A percentile compares a stretch with the other conserved stretches of the same genome.
These are phyloP conservation scores for Bacidia gigantensis DNA, from an alignment of 495 filamentous ascomycete species.

Conservation along the genomic window DNA sequence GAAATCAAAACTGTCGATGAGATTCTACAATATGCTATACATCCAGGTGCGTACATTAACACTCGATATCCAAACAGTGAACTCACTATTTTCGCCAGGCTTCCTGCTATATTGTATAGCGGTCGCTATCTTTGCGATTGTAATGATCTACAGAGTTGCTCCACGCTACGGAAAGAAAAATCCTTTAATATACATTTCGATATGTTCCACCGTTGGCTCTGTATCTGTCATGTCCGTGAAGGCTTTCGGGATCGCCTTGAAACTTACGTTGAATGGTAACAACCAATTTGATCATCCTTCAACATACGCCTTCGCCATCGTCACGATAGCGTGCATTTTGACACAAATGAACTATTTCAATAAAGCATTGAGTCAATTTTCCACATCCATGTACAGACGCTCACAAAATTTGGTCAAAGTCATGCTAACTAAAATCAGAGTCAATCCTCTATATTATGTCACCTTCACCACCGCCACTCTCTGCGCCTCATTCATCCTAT, in stretches of 20 bases:
- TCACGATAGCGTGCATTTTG: conserved; percentile 81
- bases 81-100: conserved; percentile 32
- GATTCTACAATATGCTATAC: conserved; percentile 76
- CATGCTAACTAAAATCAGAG: conserved; percentile 36
- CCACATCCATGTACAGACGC: conserved; percentile 69
- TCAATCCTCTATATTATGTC: conserved; percentile 97
- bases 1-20: conserved; percentile 76
- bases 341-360: conserved; percentile 99
- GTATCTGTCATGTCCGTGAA: conserved; percentile 98
- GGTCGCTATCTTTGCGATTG: conserved; percentile 64
- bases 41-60: conserved; percentile 51
- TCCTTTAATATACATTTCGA: conserved; percentile 87
- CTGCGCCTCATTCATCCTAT: conserved; percentile 92
- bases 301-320: conserved; percentile 93
- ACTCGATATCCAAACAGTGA: background rate
- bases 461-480: conserved; percentile 97
- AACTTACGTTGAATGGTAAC: conserved; percentile 76
- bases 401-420: background rate
- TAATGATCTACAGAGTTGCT: conserved; percentile 94
- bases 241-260: conserved; percentile 91
- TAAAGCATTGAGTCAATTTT: conserved; percentile 93
- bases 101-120: conserved; percentile 72
- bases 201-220: conserved; percentile 92
- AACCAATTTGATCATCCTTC: conserved; percentile 91
- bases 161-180: conserved; percentile 86